Conservation (phyloP, 441 rosid species). For the Geranium incanum region DNA sequence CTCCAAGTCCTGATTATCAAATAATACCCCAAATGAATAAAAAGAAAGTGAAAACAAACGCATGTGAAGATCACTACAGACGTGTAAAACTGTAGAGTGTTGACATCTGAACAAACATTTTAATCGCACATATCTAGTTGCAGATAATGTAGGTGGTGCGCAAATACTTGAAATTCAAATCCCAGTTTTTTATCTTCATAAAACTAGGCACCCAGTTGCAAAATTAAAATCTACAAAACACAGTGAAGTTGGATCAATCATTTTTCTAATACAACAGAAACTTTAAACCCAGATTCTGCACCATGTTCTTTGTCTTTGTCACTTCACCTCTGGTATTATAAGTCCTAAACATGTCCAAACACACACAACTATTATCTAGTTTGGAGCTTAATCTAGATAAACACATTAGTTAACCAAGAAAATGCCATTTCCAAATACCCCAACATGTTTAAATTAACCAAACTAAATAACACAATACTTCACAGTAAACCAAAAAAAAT, state of each 20-base stretch:
- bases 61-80: neutral
- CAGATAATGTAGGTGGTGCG: neutral
- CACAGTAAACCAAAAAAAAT: neutral
- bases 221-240: neutral
- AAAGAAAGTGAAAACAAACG: neutral
- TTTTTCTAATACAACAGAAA: neutral
- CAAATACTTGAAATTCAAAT: neutral
- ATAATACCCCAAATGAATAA: slow-evolving; percentile 2
- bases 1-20: slow-evolving; percentile 44
- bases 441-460: neutral
- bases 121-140: neutral
- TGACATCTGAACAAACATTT: neutral
- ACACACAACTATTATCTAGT: neutral
- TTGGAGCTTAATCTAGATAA: neutral
- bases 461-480: neutral
- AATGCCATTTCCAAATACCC: neutral
- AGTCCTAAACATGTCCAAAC: neutral
- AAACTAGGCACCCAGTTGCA: neutral
- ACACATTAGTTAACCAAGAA: slow-evolving; percentile 1
- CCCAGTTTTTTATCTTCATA: neutral
- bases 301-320: neutral
- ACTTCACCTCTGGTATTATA: neutral
- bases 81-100: neutral
- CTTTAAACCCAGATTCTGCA: neutral
- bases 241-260: neutral